Conservation (phyloP, 371 early-diverging fungal genomes). For the Rhizomucor pusillus region DNA sequence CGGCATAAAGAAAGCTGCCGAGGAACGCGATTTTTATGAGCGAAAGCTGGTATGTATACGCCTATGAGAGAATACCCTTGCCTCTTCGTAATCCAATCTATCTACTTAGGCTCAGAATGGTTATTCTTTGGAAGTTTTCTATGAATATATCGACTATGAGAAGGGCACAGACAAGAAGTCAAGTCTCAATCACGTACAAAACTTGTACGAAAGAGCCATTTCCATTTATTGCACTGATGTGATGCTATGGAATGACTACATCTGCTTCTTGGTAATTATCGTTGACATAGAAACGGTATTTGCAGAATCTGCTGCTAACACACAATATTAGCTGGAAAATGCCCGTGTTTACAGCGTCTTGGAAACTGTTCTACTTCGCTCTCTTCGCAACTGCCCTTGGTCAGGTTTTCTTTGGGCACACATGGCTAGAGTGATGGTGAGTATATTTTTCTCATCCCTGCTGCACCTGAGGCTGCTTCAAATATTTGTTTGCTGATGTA, state of each 20-base stretch:
- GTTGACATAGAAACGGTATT: not conserved
- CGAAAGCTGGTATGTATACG: constrained; percentile 36
- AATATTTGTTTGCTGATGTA: not conserved
- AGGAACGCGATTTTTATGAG: constrained; percentile 54
- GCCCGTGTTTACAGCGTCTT: constrained; percentile 23
- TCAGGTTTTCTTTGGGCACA: constrained; percentile 63
- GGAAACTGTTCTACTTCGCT: constrained; percentile 36
- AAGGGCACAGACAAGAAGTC: constrained; percentile 22
- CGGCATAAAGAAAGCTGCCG: constrained; percentile 39
- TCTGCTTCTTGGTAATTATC: constrained; percentile 48
- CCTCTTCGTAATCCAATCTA: not conserved
- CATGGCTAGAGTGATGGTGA: constrained; percentile 36
- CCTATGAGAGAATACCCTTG: not conserved
- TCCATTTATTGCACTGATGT: constrained; percentile 53
- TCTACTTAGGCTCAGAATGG: constrained; percentile 15
- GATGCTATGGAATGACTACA: constrained; percentile 69
- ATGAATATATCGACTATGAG: constrained; percentile 55
- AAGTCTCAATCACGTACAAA: constrained; percentile 30
- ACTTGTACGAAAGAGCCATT: constrained; percentile 68
- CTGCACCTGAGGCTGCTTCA: no score
- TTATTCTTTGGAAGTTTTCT: constrained; percentile 27
- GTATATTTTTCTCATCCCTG: no score
- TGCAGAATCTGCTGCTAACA: not conserved
- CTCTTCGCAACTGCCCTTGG: constrained; percentile 71
- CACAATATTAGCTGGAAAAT: constrained; percentile 23